Evolutionary conservation across 768 basidiomycete species (phyloP), one percentile per base, ranked within the genome.

Genomic region (Agrocybe praecox): DNA sequence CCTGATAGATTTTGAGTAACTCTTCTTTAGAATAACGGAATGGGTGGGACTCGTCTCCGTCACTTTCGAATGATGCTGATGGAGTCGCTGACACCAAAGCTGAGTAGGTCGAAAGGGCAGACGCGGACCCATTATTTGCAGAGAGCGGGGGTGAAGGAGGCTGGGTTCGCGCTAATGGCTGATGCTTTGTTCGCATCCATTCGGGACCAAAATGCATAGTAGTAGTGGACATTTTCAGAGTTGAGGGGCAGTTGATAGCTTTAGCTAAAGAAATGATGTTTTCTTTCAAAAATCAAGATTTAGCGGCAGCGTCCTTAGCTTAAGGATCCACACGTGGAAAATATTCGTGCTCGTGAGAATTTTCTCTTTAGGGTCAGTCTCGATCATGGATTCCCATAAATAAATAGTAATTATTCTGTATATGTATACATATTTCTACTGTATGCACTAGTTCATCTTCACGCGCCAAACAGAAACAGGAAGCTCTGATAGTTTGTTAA

Each of bases 201-300:
- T 94, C 92, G 46, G 92, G 92, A 67, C 90, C 92, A 79, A 94
- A 94, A 71, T 93, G 92, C 85, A 94, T 89, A 11, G 90, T 87
- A 60, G 89, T 76, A 59, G 79, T 75, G 58, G 82, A 78, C 81
- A 83, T 82, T 69, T 66, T 70, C 46, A 45, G 29, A 58, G 63
- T 48, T 42, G 42, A 57, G 52, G 53, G 51, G 49, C 52, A 51
- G 43, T n/a, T 14, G 46, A 53, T 52, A 49, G 56, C 55, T 52
- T 55, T 42, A 58, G 45, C 26, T 53, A 54, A 49, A 59, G 53
- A 52, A 62, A 64, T 58, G 59, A 63, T 62, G 61, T 68, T 53
- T 69, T 69, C 67, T 70, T 56, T 59, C 52, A 68, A 72, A 75
- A 74, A 72, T 69, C 67, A 67, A 62, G 62, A 68, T 59, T 63